Base-by-base conservation (phyloP, 371 early-diverging fungal species). In the Dinochytrium kinnereticum region DNA sequence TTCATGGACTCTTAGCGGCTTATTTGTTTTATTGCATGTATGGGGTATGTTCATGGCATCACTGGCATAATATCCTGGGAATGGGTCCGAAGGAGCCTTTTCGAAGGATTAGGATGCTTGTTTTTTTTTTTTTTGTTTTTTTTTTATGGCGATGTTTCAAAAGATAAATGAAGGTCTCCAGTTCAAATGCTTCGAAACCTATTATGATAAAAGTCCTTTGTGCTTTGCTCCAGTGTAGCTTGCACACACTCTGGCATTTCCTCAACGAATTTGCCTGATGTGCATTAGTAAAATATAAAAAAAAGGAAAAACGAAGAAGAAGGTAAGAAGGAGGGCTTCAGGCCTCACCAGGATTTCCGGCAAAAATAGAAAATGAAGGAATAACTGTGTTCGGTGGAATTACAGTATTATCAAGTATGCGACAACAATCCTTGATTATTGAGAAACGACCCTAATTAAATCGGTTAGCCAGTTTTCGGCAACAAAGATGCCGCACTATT, bases 371-470 rank as follows among this genome's bases (percentile, higher is more conserved):
- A 70, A 94, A 96, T 1, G 96, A 91, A 33, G 98, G 94, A 0
- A 98, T 87, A 1, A 98, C 94, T 0, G 96, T 87, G 74, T 96
- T 93, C 10, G 98, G 94, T 30, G 97, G 91, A 34, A 98, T 90
- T 7, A 97, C 93, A 0, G 97, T 90, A 67, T 91, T 91, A 76
- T 97, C 97, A 64, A 94, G 91, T 36, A 98, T 95, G 70, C 90
- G 84, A 66, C 91, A 90, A 68, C 95, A 94, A 74, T 97, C 97
- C 79, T 97, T 97, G 61, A 98, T 96, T 44, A 97, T 92, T 1
- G 94, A 91, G 81, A 96, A 97, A 24, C 96, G 89, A 1, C 98
- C 96, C 96, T 95, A 30, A 30, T 38, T 13, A 50, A 2, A 37
- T n/a, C 28, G 37, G 72, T 7, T 49, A 1, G 68, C 53, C 36